Evolutionary conservation across 202 grass and related monocot species (phyloP).

Genomic region (Musa balbisiana): DNA sequence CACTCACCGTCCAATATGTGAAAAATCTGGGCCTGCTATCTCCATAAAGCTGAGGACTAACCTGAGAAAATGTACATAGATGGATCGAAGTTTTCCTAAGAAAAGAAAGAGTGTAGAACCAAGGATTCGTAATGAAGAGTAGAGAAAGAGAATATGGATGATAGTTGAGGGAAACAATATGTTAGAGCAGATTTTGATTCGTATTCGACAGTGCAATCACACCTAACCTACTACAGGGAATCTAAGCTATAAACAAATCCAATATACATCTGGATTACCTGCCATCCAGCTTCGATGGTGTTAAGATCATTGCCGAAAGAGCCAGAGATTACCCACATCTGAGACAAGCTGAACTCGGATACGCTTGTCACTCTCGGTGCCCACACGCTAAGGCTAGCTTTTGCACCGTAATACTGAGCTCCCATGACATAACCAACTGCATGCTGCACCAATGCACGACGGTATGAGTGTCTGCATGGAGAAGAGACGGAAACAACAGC

Average conservation of each 20-base stretch:
- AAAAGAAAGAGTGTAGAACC: no score
- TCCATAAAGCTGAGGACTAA: conserved; percentile 76
- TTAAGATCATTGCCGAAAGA: conserved; percentile 93
- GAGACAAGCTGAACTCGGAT: conserved; percentile 84
- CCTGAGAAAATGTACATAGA: conserved; percentile 18
- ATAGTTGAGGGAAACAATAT: no score
- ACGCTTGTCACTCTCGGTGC: conserved; percentile 52
- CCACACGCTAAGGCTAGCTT: conserved; percentile 87
- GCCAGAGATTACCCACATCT: conserved; percentile 88
- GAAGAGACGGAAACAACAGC: no score
- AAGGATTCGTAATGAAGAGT: no score
- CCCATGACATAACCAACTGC: conserved; percentile 72
- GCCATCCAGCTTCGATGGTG: conserved; percentile 97
- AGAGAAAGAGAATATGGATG: no score
- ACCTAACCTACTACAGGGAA: no score
- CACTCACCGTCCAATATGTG: conserved; percentile 99
- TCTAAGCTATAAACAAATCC: no score
- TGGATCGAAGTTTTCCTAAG: no score
- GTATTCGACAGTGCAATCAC: no score
- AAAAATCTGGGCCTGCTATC: conserved; percentile 77
- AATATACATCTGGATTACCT: conserved; percentile 28
- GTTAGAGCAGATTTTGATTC: no score
- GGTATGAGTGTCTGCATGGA: no score
- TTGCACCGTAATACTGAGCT: conserved; percentile 80
- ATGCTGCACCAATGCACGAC: conserved; percentile 40